phyloP scores from a whole-genome alignment of 2,329 filamentous ascomycete species.

The Massarina eburnea region DNA sequence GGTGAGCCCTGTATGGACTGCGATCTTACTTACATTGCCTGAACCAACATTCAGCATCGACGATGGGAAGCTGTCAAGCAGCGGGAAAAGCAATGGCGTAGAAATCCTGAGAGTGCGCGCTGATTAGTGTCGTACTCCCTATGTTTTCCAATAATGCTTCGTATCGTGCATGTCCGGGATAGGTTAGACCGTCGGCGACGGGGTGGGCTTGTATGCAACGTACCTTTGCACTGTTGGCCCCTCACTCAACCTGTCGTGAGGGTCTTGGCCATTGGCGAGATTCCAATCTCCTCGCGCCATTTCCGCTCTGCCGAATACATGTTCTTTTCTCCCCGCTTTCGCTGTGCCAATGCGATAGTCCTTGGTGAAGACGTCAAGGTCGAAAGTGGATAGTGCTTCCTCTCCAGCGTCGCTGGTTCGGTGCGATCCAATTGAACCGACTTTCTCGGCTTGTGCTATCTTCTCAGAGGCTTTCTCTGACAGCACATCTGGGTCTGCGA shows the following conservation, averaged over 20 bases:
- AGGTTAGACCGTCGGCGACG: not conserved
- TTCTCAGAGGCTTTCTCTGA: conserved; percentile 21
- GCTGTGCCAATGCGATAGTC: conserved; percentile 26
- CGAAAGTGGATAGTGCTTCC: conserved; percentile 26
- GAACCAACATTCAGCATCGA: conserved; percentile 62
- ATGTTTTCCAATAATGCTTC: conserved; percentile 6
- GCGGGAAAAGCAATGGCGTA: conserved; percentile 65
- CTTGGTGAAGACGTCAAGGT: conserved; percentile 37
- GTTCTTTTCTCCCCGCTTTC: conserved; percentile 27
- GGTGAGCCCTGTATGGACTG: conserved; percentile 60
- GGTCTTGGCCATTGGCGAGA: conserved; percentile 28
- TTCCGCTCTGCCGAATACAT: conserved; percentile 46
- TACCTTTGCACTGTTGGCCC: conserved; percentile 42
- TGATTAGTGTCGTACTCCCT: conserved; percentile 10
- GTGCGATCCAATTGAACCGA: conserved; percentile 24
- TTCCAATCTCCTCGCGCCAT: conserved; percentile 45
- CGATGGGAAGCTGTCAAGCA: conserved; percentile 78
- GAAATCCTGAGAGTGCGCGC: conserved; percentile 55
- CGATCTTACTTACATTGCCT: conserved; percentile 45
- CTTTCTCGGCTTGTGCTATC: conserved; percentile 31
- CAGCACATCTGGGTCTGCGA: conserved; percentile 47
- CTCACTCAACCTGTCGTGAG: conserved; percentile 38
- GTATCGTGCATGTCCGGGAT: conserved; percentile 4
- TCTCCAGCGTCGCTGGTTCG: conserved; percentile 19
- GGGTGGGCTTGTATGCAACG: conserved; percentile 11